Evolutionary conservation across 805 yeast genomes (phyloP).

Genomic region (Saturnispora zaruensis): DNA sequence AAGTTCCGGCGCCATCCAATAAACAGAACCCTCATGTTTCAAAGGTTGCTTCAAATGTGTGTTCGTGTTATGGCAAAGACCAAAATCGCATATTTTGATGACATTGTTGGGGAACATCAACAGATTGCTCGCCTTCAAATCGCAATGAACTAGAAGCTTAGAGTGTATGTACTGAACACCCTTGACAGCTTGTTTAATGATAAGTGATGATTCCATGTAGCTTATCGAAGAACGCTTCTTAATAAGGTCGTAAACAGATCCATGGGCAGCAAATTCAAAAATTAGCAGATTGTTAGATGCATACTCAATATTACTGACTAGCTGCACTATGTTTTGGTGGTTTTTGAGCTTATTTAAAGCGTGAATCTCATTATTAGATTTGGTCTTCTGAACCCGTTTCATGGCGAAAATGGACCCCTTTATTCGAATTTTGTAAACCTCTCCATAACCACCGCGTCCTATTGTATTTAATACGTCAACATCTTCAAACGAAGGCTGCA

Average conservation of each 20-base stretch:
- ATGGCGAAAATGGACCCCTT: conserved; percentile 18
- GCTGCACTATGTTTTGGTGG: neutral
- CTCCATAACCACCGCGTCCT: conserved; percentile 90
- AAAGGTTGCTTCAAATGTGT: neutral
- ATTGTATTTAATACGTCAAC: conserved; percentile 22
- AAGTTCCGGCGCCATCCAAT: conserved; percentile 99
- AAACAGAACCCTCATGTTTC: conserved; percentile 72
- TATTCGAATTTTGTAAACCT: conserved; percentile 44
- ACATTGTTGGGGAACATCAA: conserved; percentile 41
- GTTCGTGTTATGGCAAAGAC: conserved; percentile 41
- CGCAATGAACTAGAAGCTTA: conserved; percentile 73
- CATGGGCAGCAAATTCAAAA: conserved; percentile 36
- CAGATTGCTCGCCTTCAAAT: conserved; percentile 69
- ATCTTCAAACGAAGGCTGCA: neutral
- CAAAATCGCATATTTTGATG: conserved; percentile 70
- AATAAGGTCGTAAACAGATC: conserved; percentile 3
- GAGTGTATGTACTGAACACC: conserved; percentile 16
- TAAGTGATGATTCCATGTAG: neutral
- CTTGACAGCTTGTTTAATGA: neutral
- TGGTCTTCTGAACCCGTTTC: conserved; percentile 17
- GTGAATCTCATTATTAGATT: neutral
- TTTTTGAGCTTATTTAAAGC: neutral
- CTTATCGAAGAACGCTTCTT: neutral
- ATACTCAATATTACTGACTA: neutral
- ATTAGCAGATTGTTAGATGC: neutral